phyloP scores from a whole-genome alignment of 148 eudicot genomes.

The Vaccinium myrtillus region DNA sequence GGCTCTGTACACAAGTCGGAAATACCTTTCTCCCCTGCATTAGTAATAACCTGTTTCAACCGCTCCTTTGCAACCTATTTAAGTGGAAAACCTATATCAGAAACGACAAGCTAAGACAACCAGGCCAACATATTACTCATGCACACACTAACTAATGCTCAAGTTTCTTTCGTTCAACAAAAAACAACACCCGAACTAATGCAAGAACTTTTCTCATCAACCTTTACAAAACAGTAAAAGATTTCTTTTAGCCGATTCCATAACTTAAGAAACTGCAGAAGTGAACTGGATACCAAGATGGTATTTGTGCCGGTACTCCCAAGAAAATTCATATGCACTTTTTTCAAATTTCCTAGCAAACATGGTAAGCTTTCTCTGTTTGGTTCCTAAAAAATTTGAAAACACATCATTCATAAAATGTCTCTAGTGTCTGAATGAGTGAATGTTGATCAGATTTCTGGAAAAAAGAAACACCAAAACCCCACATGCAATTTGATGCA shows the following conservation, averaged over 20 bases:
- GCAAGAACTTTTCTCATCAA: not conserved
- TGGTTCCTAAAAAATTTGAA: not conserved
- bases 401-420: not conserved
- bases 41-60: constrained; percentile 72
- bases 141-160: not conserved
- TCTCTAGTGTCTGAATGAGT: not conserved
- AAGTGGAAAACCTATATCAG: constrained; percentile 34
- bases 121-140: not conserved
- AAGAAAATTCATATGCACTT: not conserved
- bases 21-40: constrained; percentile 56
- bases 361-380: not conserved
- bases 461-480: not conserved
- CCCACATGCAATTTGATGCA: not conserved
- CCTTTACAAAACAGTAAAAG: not conserved
- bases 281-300: not conserved
- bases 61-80: constrained; percentile 70
- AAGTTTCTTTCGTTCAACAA: too few species aligned
- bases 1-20: constrained; percentile 45
- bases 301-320: not conserved
- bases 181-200: not conserved
- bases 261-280: not conserved
- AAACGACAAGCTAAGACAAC: constrained; percentile 18
- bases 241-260: not conserved
- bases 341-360: not conserved
- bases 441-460: not conserved